A percentile compares a stretch with the other conserved stretches of the same genome.
Conservation (phyloP, 352 stramenopile species). For the Plasmopara muralis region DNA sequence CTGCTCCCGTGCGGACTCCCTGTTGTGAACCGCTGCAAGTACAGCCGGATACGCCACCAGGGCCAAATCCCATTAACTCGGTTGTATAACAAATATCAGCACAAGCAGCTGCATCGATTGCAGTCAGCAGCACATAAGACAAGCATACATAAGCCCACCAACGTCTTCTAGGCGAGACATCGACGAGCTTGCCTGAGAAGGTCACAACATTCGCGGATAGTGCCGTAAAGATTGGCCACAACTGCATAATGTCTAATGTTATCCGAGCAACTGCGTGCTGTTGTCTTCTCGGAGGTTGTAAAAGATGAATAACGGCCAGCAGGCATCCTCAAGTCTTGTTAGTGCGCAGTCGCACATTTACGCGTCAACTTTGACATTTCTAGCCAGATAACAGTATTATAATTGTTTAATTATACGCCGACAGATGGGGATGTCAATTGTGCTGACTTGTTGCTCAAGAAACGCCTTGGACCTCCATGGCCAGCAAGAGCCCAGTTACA, state of each 20-base stretch:
- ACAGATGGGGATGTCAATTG: too few relatives aligned
- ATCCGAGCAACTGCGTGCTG: not conserved
- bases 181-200: conserved; percentile 5
- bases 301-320: conserved; percentile 9
- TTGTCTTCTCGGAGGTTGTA: conserved; percentile 9
- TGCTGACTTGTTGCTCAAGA: not conserved
- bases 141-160: conserved; percentile 6
- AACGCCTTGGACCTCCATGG: not conserved
- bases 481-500: not conserved
- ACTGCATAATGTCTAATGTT: conserved; percentile 13
- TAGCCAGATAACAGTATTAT: conserved; percentile 1
- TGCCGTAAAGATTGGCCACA: conserved; percentile 8
- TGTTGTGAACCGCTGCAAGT: conserved; percentile 24
- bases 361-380: not conserved
- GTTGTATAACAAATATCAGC: conserved; percentile 31
- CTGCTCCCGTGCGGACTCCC: conserved; percentile 16
- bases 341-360: conserved; percentile 1
- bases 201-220: conserved; percentile 7
- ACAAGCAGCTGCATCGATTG: conserved; percentile 23
- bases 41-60: conserved; percentile 23
- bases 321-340: conserved; percentile 12
- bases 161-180: not conserved
- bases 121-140: not conserved
- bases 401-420: not conserved
- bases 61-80: conserved; percentile 29